Percentiles rank a stretch among this genome's conserved stretches.
These are phyloP conservation scores for Xylaria curta DNA, from an alignment of 495 filamentous ascomycete species.

Conservation along the genomic window DNA sequence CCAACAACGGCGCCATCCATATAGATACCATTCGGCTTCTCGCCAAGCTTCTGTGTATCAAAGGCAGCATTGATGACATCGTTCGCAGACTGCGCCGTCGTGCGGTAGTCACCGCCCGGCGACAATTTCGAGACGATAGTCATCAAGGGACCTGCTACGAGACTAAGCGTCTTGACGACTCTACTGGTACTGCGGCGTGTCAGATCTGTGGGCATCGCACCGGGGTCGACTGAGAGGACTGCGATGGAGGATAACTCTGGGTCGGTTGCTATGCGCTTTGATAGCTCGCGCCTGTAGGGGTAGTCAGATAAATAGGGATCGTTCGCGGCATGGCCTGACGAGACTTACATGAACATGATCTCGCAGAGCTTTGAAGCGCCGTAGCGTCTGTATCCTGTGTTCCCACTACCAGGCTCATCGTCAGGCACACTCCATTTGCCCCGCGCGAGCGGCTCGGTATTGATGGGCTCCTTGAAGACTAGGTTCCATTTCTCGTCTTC, in stretches of 20 bases:
- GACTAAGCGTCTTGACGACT: conserved; percentile 25
- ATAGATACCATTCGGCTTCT: conserved; percentile 42
- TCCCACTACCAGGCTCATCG: conserved; percentile 29
- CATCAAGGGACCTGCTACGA: conserved; percentile 26
- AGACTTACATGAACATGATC: conserved; percentile 48
- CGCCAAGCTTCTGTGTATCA: conserved; percentile 39
- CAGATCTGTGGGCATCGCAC: conserved; percentile 42
- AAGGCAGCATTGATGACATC: conserved; percentile 49
- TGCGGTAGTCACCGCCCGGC: conserved; percentile 43
- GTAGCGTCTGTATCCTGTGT: conserved; percentile 46
- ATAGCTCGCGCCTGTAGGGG: conserved; percentile 42
- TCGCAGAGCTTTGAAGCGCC: conserved; percentile 47
- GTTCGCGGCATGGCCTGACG: not conserved
- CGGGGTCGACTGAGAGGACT: conserved; percentile 44
- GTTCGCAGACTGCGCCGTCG: conserved; percentile 50
- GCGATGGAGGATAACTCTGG: conserved; percentile 41
- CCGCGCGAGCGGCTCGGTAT: conserved; percentile 42
- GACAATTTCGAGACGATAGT: conserved; percentile 31
- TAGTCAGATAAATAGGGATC: not conserved
- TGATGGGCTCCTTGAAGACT: conserved; percentile 37
- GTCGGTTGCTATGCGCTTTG: conserved; percentile 42
- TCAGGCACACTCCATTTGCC: conserved; percentile 41
- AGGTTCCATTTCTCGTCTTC: conserved; percentile 37
- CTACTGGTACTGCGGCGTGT: conserved; percentile 33
- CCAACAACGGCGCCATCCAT: conserved; percentile 37